These are phyloP conservation scores for Golubevia pallescens DNA, from an alignment of 1,284 basidiomycete species.

Conservation along the genomic window DNA sequence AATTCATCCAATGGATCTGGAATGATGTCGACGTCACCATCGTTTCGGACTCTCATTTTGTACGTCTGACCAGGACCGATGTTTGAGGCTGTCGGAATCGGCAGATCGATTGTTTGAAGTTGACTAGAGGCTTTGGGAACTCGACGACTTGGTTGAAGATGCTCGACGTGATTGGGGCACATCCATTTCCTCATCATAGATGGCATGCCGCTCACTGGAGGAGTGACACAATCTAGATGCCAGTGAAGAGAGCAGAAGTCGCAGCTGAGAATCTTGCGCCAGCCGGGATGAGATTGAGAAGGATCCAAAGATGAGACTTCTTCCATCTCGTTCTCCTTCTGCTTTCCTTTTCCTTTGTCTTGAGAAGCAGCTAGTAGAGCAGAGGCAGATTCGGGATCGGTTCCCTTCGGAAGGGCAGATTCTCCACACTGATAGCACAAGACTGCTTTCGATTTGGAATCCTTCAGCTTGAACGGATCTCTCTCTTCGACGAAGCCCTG, in stretches of 20 bases:
- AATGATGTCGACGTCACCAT: conserved; percentile 88
- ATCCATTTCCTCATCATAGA: conserved; percentile 91
- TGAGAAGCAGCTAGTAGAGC: conserved; percentile 66
- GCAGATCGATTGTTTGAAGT: conserved; percentile 26
- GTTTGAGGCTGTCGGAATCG: conserved; percentile 23
- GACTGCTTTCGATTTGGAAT: conserved; percentile 79
- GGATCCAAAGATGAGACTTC: conserved; percentile 52
- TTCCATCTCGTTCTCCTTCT: conserved; percentile 27
- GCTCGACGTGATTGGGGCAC: conserved; percentile 94
- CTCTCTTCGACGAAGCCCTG: conserved; percentile 88
- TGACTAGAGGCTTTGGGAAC: conserved; percentile 27
- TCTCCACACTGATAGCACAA: conserved; percentile 88
- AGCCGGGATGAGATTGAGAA: conserved; percentile 20
- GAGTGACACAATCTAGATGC: conserved; percentile 95
- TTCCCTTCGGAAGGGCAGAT: conserved; percentile 72
- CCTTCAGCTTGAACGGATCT: conserved; percentile 84
- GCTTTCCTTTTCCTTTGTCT: conserved; percentile 12
- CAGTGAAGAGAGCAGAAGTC: conserved; percentile 94
- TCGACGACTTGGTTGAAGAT: conserved; percentile 68
- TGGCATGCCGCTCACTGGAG: conserved; percentile 85
- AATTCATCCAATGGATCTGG: conserved; percentile 67
- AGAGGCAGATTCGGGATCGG: conserved; percentile 2
- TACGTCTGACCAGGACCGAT: conserved; percentile 72
- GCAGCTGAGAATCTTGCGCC: conserved; percentile 79
- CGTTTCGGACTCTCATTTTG: conserved; percentile 77